Evolutionary conservation across 352 stramenopile species (phyloP).

Genomic region (Pythium diclinum): DNA sequence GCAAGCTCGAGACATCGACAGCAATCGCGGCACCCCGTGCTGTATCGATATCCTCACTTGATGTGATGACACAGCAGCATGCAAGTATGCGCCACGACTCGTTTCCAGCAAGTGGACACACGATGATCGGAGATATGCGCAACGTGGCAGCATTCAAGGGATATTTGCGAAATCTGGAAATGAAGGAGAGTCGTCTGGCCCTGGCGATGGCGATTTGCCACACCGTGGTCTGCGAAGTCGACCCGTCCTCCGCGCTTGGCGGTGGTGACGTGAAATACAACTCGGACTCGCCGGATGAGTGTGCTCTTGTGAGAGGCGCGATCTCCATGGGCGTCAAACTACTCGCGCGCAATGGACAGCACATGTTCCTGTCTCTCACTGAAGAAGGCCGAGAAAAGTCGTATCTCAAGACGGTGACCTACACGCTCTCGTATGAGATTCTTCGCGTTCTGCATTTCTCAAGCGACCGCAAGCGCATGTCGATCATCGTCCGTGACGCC

Average conservation of each 20-base stretch:
- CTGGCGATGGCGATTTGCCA: constrained; percentile 82
- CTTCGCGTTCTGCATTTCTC: constrained; percentile 70
- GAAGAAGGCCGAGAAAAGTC: constrained; percentile 57
- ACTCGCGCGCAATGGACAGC: constrained; percentile 46
- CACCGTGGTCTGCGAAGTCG: constrained; percentile 79
- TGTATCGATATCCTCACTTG: constrained; percentile 24
- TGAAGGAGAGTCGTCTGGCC: constrained; percentile 51
- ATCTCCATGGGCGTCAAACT: constrained; percentile 79
- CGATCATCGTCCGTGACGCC: constrained; percentile 64
- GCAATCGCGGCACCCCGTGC: constrained; percentile 8
- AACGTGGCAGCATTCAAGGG: constrained; percentile 44
- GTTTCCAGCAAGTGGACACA: neutral
- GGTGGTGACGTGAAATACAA: constrained; percentile 70
- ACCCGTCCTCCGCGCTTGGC: constrained; percentile 18
- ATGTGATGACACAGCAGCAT: constrained; percentile 15
- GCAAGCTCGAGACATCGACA: constrained; percentile 26
- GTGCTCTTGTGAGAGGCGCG: constrained; percentile 85
- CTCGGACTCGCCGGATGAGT: constrained; percentile 92
- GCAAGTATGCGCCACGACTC: constrained; percentile 17
- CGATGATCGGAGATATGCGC: constrained; percentile 15
- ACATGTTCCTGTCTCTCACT: constrained; percentile 57
- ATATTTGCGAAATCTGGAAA: constrained; percentile 47
- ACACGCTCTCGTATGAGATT: constrained; percentile 65
- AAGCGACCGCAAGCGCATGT: constrained; percentile 83
- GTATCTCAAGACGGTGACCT: constrained; percentile 63